Percentiles rank a stretch among this genome's conserved stretches.
phyloP scores from a whole-genome alignment of 1,284 basidiomycete genomes.

The Anthracocystis walkeri region DNA sequence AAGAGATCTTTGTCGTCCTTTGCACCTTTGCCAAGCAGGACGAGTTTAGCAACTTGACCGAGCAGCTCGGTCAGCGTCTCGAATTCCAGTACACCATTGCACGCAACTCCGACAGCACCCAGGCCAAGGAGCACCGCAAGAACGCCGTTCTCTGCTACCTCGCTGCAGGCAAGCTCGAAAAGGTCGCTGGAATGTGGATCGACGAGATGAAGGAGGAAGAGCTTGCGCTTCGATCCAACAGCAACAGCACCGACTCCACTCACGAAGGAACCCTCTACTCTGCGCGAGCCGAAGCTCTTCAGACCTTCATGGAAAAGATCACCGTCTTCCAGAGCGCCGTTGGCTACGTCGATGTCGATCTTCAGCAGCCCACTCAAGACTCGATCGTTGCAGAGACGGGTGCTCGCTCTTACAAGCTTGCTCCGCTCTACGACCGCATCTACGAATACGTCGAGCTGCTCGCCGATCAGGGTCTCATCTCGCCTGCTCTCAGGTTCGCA shows the following conservation, averaged over 20 bases:
- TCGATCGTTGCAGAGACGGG: conserved; percentile 72
- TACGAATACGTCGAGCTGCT: conserved; percentile 95
- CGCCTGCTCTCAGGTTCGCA: conserved; percentile 84
- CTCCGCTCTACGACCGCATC: conserved; percentile 89
- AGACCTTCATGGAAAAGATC: conserved; percentile 96
- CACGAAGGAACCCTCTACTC: conserved; percentile 74
- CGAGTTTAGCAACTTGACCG: conserved; percentile 86
- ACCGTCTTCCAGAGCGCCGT: conserved; percentile 92
- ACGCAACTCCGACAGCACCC: conserved; percentile 34
- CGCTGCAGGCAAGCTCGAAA: conserved; percentile 88
- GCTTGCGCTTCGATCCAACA: conserved; percentile 57
- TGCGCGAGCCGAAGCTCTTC: conserved; percentile 87
- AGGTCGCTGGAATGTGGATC: conserved; percentile 90
- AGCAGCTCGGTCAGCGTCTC: conserved; percentile 90
- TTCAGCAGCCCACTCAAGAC: conserved; percentile 73
- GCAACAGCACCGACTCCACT: conserved; percentile 23
- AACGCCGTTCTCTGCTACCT: conserved; percentile 89
- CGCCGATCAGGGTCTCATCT: conserved; percentile 86
- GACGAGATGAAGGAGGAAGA: conserved; percentile 93
- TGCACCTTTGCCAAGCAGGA: conserved; percentile 91
- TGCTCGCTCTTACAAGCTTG: conserved; percentile 83
- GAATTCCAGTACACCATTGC: conserved; percentile 80
- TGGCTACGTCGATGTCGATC: conserved; percentile 84
- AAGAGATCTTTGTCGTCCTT: conserved; percentile 94
- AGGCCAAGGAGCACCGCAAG: conserved; percentile 78